Base-by-base conservation (phyloP, 2,329 filamentous ascomycete genomes). In the Penicillium sp. region DNA sequence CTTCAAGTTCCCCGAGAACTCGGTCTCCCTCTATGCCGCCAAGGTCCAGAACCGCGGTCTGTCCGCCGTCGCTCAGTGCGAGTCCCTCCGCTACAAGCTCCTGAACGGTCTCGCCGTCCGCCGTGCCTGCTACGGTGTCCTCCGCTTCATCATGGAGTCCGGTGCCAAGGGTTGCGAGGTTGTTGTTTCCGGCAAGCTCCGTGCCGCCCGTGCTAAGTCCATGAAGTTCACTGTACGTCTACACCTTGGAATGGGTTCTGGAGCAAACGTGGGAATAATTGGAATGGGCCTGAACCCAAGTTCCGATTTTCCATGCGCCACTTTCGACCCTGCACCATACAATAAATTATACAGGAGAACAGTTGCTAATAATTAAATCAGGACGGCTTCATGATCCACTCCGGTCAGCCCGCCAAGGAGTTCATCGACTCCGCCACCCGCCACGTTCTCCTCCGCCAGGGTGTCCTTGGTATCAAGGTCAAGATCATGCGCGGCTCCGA, bases 371-470 rank as follows among this genome's bases (percentile, higher is more conserved):
- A 30, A 42, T 39, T 16, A 58, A 20, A 24, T 2, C 55, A 85
- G 83, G 85, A 99, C 80, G 94, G 94, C 77, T 99, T 99, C 90
- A 99, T 99, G 94, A 99, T 99, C 82, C 94, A 99, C 90, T 99
- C 94, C 73, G 94, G 94, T 81, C 94, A 99, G 80, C 94, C 94
- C 74, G 94, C 92, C 74, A 92, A 95, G 82, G 94, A 99, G 82
- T 99, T 99, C 84, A 99, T 99, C 78, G 94, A 99, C 85, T 85
- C 81, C 73, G 95, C 95, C 69, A 97, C 94, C 74, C 94, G 94
- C 72, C 94, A 99, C 90, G 94, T 99, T 72, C 91, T 99, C 67
- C 92, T 99, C 79, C 90, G 95, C 81, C 94, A 99, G 85, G 94
- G 94, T 89, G 94, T 99, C 66, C 84, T 99, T 66, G 94, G 94